Conservation (phyloP, 2,329 filamentous ascomycete species). For the Cladophialophora immunda region DNA sequence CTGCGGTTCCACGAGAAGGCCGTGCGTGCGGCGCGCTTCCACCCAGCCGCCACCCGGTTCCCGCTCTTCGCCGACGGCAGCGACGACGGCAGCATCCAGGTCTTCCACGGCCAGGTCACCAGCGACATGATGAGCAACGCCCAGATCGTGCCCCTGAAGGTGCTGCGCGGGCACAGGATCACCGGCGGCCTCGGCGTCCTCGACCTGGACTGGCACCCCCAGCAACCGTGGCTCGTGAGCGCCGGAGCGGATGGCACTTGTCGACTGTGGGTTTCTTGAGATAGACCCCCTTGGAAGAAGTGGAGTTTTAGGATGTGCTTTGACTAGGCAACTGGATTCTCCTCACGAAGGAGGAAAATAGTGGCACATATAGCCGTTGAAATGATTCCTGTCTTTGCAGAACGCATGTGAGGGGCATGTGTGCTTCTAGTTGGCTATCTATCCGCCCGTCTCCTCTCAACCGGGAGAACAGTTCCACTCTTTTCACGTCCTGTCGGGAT, state of each 20-base stretch:
- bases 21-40: constrained; percentile 87
- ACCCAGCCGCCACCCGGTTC: constrained; percentile 71
- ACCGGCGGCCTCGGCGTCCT: constrained; percentile 82
- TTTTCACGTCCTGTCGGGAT: too few species aligned
- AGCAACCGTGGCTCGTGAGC: constrained; percentile 92
- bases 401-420: too few species aligned
- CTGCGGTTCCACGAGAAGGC: constrained; percentile 93
- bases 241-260: constrained; percentile 94
- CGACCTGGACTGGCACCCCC: constrained; percentile 95
- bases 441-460: too few species aligned
- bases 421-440: too few species aligned
- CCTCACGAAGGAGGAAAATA: too few species aligned
- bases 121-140: constrained; percentile 96
- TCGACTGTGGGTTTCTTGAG: constrained; percentile 77
- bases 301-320: too few species aligned
- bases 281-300: neutral
- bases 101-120: constrained; percentile 96
- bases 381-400: too few species aligned
- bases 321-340: too few species aligned
- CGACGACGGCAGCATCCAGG: constrained; percentile 92
- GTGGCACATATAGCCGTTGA: too few species aligned
- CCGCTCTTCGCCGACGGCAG: constrained; percentile 94
- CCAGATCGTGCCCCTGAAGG: constrained; percentile 94
- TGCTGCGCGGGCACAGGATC: constrained; percentile 87
- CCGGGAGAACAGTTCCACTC: too few species aligned